A percentile compares a stretch with the other conserved stretches of the same genome.
These are phyloP conservation scores for Daldinia vernicosa DNA, from an alignment of 495 filamentous ascomycete species.

Conservation along the genomic window DNA sequence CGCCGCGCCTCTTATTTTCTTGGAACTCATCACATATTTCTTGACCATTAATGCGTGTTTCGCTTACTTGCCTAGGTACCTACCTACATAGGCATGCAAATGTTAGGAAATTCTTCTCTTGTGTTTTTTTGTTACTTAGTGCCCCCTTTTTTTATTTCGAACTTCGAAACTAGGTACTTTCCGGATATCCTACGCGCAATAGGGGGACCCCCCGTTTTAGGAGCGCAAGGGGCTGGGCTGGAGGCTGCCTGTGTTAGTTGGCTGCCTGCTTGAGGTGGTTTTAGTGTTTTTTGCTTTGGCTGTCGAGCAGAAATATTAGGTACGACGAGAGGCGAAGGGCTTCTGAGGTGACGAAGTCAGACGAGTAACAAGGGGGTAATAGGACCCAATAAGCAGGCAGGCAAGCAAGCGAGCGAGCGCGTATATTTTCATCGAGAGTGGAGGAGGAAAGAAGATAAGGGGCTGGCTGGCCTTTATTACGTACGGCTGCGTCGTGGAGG, in stretches of 20 bases:
- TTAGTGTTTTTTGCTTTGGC: background rate
- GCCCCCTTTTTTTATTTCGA: background rate
- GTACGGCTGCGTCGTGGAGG: background rate
- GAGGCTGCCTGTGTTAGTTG: background rate
- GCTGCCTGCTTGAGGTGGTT: background rate
- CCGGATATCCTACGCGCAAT: slow-evolving; percentile 26
- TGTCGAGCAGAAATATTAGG: background rate
- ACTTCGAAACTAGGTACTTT: slow-evolving; percentile 1
- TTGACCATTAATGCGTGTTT: slow-evolving; percentile 9
- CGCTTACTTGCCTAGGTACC: background rate
- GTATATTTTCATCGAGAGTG: background rate
- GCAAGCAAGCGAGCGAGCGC: background rate
- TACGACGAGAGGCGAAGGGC: too few species aligned
- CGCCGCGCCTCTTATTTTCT: slow-evolving; percentile 16
- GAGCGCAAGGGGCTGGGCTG: background rate
- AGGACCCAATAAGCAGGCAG: background rate
- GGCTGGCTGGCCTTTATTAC: background rate
- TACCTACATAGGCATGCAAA: slow-evolving; percentile 8
- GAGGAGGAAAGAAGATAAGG: background rate
- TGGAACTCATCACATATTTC: slow-evolving; percentile 15
- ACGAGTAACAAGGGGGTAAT: background rate
- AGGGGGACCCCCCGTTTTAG: background rate
- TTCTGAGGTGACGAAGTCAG: too few species aligned
- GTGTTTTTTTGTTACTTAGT: slow-evolving; percentile 14
- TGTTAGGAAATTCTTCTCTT: slow-evolving; percentile 30